These are phyloP conservation scores for Chenopodium quinoa DNA, from an alignment of 148 eudicot species.

Conservation along the genomic window DNA sequence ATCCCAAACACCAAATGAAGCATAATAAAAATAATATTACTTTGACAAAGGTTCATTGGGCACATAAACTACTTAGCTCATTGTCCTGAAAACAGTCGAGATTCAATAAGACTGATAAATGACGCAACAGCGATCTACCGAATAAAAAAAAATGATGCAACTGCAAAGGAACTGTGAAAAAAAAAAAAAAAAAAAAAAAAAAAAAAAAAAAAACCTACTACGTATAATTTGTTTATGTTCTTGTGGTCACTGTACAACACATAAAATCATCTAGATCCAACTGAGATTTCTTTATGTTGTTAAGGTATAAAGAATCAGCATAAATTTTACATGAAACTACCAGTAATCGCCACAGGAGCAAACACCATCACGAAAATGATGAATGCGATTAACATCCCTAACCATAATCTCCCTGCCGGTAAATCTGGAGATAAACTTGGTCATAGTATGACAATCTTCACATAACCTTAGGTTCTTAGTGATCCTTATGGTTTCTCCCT, in stretches of 20 bases:
- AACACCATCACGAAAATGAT: slow-evolving; percentile 77
- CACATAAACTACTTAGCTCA: background rate
- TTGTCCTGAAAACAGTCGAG: no score
- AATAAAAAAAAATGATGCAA: background rate
- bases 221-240: background rate
- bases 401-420: slow-evolving; percentile 75
- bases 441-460: slow-evolving; percentile 91
- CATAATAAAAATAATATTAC: no score
- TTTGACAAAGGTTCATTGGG: no score
- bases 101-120: no score
- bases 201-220: background rate
- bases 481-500: slow-evolving; percentile 67
- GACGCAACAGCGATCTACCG: no score
- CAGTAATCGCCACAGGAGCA: slow-evolving; percentile 96
- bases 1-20: background rate
- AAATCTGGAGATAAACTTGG: slow-evolving; percentile 74
- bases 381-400: slow-evolving; percentile 85
- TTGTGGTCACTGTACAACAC: slow-evolving; percentile 27
- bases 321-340: slow-evolving; percentile 33
- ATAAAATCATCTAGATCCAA: slow-evolving; percentile 16
- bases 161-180: background rate
- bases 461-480: slow-evolving; percentile 90
- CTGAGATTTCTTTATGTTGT: slow-evolving; percentile 21
- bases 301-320: slow-evolving; percentile 9
- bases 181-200: background rate